These are phyloP conservation scores for Thermomyces lanuginosus DNA, from an alignment of 2,329 filamentous ascomycete genomes.

Conservation along the genomic window DNA sequence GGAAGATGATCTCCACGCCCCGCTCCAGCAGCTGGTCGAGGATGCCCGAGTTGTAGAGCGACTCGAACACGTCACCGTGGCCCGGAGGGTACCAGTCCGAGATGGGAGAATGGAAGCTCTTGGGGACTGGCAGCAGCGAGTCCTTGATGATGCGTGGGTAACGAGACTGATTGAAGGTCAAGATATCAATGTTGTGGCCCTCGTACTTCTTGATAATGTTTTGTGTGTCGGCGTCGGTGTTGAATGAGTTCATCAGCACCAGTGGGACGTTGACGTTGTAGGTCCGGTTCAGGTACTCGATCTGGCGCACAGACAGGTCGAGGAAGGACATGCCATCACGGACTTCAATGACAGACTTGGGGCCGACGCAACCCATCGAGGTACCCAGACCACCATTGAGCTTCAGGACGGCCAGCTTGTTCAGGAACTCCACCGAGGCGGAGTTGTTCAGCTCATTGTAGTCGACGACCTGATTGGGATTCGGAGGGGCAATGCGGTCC, in stretches of 20 bases:
- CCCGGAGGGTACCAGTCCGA: constrained; percentile 98
- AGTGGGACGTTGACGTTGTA: constrained; percentile 96
- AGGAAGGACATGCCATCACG: constrained; percentile 99
- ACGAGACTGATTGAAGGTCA: constrained; percentile 98
- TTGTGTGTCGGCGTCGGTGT: constrained; percentile 95
- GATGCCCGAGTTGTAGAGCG: constrained; percentile 96
- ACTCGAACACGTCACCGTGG: constrained; percentile 99
- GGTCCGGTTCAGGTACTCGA: constrained; percentile 97
- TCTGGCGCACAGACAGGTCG: constrained; percentile 94
- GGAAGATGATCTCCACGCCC: constrained; percentile 93
- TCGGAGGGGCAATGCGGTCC: constrained; percentile 90
- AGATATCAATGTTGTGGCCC: constrained; percentile 97
- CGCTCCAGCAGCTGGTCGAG: constrained; percentile 91
- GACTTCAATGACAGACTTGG: constrained; percentile 98
- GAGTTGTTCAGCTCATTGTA: constrained; percentile 81
- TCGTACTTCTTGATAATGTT: constrained; percentile 99
- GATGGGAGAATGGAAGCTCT: constrained; percentile 71
- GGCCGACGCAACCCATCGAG: constrained; percentile 97
- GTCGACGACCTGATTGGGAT: constrained; percentile 83
- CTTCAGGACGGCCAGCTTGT: constrained; percentile 96
- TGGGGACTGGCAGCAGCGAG: constrained; percentile 88
- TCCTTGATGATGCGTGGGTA: constrained; percentile 98
- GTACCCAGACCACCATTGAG: constrained; percentile 98
- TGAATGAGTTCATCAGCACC: constrained; percentile 99
- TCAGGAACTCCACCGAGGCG: constrained; percentile 84